Conservation (phyloP, 2,329 filamentous ascomycete genomes). For the Parafenestella ontariensis region DNA sequence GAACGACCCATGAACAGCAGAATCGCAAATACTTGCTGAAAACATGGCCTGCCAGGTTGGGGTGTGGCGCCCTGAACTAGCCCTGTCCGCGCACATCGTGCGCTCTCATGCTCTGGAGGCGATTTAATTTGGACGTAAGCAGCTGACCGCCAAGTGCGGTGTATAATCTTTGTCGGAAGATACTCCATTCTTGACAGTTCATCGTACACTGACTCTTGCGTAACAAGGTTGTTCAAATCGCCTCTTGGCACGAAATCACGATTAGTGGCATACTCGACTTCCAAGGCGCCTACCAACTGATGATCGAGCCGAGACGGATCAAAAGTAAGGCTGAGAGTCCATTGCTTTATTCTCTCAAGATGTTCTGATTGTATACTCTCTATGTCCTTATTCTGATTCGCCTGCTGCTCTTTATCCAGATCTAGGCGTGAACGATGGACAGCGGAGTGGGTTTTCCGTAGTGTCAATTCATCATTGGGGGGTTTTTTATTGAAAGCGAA, state of each 20-base stretch:
- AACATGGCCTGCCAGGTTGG: neutral
- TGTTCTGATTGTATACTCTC: neutral
- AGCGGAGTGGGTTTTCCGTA: neutral
- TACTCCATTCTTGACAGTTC: neutral
- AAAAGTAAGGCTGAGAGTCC: neutral
- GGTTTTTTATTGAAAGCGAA: neutral
- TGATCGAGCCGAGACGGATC: neutral
- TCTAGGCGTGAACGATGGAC: neutral
- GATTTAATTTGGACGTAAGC: neutral
- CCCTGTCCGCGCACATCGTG: neutral
- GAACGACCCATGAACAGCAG: neutral
- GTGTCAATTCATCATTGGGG: neutral
- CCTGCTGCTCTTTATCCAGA: neutral
- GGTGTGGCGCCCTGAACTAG: neutral
- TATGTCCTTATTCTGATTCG: neutral
- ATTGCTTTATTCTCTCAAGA: neutral
- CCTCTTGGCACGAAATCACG: neutral
- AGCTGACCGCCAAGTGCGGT: neutral
- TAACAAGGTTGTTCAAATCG: neutral
- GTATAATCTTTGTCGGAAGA: neutral
- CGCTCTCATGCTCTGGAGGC: neutral
- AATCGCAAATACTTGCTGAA: neutral
- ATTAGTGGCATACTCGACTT: neutral
- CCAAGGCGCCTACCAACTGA: neutral
- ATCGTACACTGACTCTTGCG: neutral